Evolutionary conservation across 2,329 filamentous ascomycete genomes (phyloP).

Genomic region (Fusarium sp.): DNA sequence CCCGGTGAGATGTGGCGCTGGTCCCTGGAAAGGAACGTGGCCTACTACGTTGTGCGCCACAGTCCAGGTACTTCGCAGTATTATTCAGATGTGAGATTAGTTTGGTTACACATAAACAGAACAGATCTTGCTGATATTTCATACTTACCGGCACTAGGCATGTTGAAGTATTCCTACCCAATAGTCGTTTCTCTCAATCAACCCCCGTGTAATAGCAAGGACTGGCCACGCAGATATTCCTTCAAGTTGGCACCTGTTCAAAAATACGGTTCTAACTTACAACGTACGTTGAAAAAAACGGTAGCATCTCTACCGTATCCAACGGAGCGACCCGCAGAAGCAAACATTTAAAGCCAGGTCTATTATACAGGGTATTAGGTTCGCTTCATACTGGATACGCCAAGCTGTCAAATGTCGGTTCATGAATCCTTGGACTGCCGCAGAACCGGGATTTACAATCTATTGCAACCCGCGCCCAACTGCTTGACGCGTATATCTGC

Average conservation of each 20-base stretch:
- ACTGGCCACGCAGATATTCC: no score
- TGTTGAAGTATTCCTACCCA: no score
- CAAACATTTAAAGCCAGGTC: background rate
- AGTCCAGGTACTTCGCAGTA: background rate
- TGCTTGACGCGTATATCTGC: background rate
- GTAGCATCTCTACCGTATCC: background rate
- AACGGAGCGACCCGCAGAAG: conserved; percentile 7
- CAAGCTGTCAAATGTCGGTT: conserved; percentile 6
- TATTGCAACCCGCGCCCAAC: background rate
- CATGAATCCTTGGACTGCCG: background rate
- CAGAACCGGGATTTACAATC: background rate
- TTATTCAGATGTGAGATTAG: no score
- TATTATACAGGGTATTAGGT: background rate
- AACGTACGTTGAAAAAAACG: background rate
- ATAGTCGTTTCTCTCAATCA: no score
- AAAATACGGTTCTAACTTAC: background rate
- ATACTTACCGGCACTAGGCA: no score
- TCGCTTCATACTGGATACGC: background rate
- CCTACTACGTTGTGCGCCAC: conserved; percentile 22
- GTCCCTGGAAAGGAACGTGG: conserved; percentile 15
- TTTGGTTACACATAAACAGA: no score
- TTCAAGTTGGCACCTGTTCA: no score
- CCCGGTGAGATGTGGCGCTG: conserved; percentile 33
- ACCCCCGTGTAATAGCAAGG: no score
- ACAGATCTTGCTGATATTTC: no score